Evolutionary conservation across 805 yeast genomes (phyloP), one percentile per base, ranked within the genome.

Genomic region (Brettanomyces anomalus): DNA sequence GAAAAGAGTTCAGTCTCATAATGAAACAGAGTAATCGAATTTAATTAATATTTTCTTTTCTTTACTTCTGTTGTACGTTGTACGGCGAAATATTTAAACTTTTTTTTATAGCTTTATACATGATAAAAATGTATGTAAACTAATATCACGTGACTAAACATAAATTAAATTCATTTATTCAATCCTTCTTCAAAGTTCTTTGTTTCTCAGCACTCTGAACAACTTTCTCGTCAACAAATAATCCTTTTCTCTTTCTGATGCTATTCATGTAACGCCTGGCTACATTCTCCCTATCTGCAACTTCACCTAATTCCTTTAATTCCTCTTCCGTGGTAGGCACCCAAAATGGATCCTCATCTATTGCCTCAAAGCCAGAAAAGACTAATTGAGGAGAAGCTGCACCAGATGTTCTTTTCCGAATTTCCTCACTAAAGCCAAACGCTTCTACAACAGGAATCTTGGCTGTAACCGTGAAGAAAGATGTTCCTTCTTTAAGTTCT

Each of bases 401-500:
- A 45, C 99, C 99, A 1, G 96, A 85, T 0, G 98, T 90, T 51
- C 76, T 76, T 64, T 87, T 93, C 44, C 97, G 71, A 36, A 93
- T 85, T 51, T 94, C 97, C 55, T 90, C 97, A 43, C 96, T 79
- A 54, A 93, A 87, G 1, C 98, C 98, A 67, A 93, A 89, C 1
- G 97, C 96, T 59, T 90, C 97, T 7, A 85, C 83, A 19, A 93
- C 97, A 0, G 99, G 98, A 19, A 93, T 70, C 42, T 77, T 67
- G 0, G 97, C 95, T 16, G 73, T 78, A 44, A 93, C 77, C 24
- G 85, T 85, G 70, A 93, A 93, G 54, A 90, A 88, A 17, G 97
- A 96, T 0, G 98, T 93, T 8, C 99, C 99, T 59, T 93, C 98
- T 56, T 93, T 89, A 86, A 93, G 79, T 58, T 93, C 98, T 62